These are phyloP conservation scores for Rhinocladiella similis DNA, from an alignment of 2,329 filamentous ascomycete species.

Conservation along the genomic window DNA sequence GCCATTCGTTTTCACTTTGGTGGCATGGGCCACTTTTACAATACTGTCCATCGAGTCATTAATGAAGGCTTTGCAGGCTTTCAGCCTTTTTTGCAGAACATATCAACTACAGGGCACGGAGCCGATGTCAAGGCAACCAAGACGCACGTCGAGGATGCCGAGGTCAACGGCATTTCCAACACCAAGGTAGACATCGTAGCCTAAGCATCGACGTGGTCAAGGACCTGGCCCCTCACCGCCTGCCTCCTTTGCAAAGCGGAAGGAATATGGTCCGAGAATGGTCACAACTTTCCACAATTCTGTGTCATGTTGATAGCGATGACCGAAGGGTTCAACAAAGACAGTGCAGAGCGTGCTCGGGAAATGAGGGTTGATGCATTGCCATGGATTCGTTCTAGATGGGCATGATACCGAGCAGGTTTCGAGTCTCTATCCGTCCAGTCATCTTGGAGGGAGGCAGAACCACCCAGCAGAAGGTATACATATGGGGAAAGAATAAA, in stretches of 20 bases:
- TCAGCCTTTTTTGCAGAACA: slow-evolving; percentile 4
- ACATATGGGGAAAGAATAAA: neutral
- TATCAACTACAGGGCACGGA: slow-evolving; percentile 3
- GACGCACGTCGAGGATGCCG: slow-evolving; percentile 7
- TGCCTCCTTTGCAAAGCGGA: neutral
- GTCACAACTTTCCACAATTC: slow-evolving; percentile 5
- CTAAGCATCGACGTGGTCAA: neutral
- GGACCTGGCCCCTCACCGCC: neutral
- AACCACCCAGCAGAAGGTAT: slow-evolving; percentile 3
- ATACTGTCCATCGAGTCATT: slow-evolving; percentile 4
- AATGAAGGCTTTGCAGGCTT: slow-evolving; percentile 1
- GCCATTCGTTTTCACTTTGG: slow-evolving; percentile 9
- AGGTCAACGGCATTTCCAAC: slow-evolving; percentile 3
- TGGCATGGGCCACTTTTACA: slow-evolving; percentile 8
- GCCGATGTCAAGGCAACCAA: slow-evolving; percentile 5
- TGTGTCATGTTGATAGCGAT: slow-evolving; percentile 5
- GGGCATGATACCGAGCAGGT: slow-evolving; percentile 1
- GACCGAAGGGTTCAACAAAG: neutral
- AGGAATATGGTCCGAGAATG: slow-evolving; percentile 2
- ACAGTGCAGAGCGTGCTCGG: neutral
- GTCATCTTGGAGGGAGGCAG: slow-evolving; percentile 6
- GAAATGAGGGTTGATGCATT: neutral
- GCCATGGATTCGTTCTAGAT: slow-evolving; percentile 2
- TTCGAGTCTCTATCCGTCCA: neutral
- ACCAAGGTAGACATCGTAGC: slow-evolving; percentile 5